Evolutionary conservation across 2,329 filamentous ascomycete genomes (phyloP).

Genomic region (Dothidotthia symphoricarpi): DNA sequence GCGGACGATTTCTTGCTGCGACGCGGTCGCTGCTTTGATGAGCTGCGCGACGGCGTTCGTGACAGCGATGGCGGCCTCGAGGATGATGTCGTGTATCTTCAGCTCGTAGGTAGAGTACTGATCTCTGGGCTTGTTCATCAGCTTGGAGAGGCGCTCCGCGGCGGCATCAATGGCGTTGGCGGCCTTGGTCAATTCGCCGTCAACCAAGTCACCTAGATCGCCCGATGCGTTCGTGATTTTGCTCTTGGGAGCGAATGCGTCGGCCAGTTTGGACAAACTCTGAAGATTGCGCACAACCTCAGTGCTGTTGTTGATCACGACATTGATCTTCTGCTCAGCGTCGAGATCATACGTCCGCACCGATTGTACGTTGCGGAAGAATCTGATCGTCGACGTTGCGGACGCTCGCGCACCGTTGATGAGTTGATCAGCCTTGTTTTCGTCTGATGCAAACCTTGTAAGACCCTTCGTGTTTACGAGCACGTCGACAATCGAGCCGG

Average conservation of each 20-base stretch:
- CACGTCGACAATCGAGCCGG: slow-evolving; percentile 88
- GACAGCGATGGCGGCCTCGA: slow-evolving; percentile 88
- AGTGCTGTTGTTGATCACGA: slow-evolving; percentile 95
- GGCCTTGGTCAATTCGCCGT: slow-evolving; percentile 86
- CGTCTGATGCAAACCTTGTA: slow-evolving; percentile 86
- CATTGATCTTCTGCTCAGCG: slow-evolving; percentile 87
- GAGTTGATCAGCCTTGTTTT: slow-evolving; percentile 87
- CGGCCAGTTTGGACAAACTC: slow-evolving; percentile 87
- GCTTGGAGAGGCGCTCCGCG: slow-evolving; percentile 80
- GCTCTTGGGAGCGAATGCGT: slow-evolving; percentile 85
- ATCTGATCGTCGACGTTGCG: slow-evolving; percentile 82
- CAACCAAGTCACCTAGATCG: slow-evolving; percentile 89
- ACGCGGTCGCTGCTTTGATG: slow-evolving; percentile 89
- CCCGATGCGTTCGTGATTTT: slow-evolving; percentile 76
- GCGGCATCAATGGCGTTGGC: slow-evolving; percentile 94
- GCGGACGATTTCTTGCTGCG: slow-evolving; percentile 94
- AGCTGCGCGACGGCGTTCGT: slow-evolving; percentile 91
- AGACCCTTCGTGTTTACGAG: slow-evolving; percentile 96
- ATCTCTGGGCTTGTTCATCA: slow-evolving; percentile 95
- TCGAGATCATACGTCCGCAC: slow-evolving; percentile 91
- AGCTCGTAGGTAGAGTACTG: slow-evolving; percentile 95
- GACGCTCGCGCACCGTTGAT: slow-evolving; percentile 79
- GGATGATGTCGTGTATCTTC: slow-evolving; percentile 90
- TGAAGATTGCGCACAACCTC: slow-evolving; percentile 94
- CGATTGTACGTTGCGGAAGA: slow-evolving; percentile 91